These are phyloP conservation scores for Coccomyxa sp. DNA, from an alignment of 139 green algal species.

Conservation along the genomic window DNA sequence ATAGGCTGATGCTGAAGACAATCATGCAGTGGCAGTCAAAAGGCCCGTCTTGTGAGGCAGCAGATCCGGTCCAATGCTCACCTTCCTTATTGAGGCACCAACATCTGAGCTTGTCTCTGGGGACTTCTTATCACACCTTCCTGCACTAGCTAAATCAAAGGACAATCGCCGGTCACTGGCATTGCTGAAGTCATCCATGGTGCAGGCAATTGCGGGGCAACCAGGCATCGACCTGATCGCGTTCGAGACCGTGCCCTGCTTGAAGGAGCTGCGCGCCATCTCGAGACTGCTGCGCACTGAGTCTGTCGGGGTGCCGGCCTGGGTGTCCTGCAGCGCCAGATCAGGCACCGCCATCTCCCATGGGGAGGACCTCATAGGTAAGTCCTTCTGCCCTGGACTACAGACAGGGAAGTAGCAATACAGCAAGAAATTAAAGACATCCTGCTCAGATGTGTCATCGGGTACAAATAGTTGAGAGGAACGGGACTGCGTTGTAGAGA, in stretches of 20 bases:
- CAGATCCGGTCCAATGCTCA: background rate
- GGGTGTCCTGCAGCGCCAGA: constrained; percentile 32
- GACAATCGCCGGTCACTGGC: background rate
- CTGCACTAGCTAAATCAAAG: background rate
- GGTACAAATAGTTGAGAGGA: background rate
- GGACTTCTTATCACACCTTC: background rate
- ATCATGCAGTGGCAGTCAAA: background rate
- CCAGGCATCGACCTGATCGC: constrained; percentile 30
- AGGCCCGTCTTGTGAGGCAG: background rate
- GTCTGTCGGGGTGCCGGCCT: constrained; percentile 13
- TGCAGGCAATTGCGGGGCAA: constrained; percentile 16
- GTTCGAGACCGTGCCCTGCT: constrained; percentile 37
- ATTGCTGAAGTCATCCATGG: background rate
- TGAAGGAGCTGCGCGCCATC: constrained; percentile 20
- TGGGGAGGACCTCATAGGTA: constrained; percentile 20
- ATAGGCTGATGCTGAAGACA: background rate
- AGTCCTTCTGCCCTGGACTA: background rate
- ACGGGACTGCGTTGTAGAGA: background rate
- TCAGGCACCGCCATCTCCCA: constrained; percentile 18
- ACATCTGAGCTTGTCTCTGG: background rate
- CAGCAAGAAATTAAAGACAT: no score
- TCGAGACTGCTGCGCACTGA: constrained; percentile 14
- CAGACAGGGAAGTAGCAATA: no score
- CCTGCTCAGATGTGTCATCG: background rate
- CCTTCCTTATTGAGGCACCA: background rate